phyloP scores from a whole-genome alignment of 2,329 filamentous ascomycete genomes.

The Xylariaceae sp. region DNA sequence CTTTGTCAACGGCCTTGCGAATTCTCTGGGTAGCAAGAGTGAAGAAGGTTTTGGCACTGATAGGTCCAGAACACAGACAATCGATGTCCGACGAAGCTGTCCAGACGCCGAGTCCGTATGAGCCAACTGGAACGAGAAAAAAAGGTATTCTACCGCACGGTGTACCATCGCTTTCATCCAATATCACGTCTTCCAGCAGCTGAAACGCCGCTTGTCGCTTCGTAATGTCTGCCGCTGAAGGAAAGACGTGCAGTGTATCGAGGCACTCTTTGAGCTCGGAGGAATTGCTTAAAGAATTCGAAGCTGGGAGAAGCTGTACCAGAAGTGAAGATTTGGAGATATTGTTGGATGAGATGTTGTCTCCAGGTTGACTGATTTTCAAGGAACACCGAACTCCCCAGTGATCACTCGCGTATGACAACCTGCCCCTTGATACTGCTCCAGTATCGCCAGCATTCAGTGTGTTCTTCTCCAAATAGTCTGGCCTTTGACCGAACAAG shows the following conservation, averaged over 20 bases:
- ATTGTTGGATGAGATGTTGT: slow-evolving; percentile 17
- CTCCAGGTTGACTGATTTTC: slow-evolving; percentile 19
- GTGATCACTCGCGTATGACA: slow-evolving; percentile 48
- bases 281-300: slow-evolving; percentile 29
- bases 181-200: slow-evolving; percentile 40
- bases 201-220: slow-evolving; percentile 41
- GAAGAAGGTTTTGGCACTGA: slow-evolving; percentile 58
- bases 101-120: slow-evolving; percentile 60
- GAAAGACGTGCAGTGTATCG: slow-evolving; percentile 38
- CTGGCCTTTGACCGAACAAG: slow-evolving; percentile 48
- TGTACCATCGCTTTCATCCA: slow-evolving; percentile 29
- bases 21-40: slow-evolving; percentile 52
- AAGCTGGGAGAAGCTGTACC: slow-evolving; percentile 32
- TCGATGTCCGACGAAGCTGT: slow-evolving; percentile 57
- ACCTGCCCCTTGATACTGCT: slow-evolving; percentile 3
- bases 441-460: slow-evolving; percentile 3
- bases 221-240: slow-evolving; percentile 40
- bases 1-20: slow-evolving; percentile 39
- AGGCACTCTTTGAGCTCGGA: slow-evolving; percentile 38
- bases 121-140: slow-evolving; percentile 58
- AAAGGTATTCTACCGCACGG: slow-evolving; percentile 36
- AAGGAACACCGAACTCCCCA: slow-evolving; percentile 50
- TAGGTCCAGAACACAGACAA: slow-evolving; percentile 58
- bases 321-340: slow-evolving; percentile 29
- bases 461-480: slow-evolving; percentile 11